phyloP scores from a whole-genome alignment of 306 rosid genomes.

The Fragaria nilgerrensis region DNA sequence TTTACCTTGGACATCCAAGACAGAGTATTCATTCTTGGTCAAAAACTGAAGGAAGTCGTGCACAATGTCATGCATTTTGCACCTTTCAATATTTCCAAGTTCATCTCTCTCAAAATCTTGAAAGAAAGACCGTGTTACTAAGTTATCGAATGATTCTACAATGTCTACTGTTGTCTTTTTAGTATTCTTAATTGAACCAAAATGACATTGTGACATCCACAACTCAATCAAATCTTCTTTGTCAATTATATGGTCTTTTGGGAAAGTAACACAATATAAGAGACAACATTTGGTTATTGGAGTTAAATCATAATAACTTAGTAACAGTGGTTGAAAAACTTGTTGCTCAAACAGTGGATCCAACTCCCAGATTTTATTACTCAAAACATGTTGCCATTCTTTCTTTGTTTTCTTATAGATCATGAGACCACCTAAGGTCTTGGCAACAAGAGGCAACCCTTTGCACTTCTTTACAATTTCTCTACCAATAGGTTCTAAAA shows the following conservation, averaged over 20 bases:
- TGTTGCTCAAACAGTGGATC: background rate
- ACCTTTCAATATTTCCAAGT: background rate
- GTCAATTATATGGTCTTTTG: background rate
- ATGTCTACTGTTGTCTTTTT: background rate
- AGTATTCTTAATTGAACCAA: background rate
- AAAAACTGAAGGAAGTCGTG: background rate
- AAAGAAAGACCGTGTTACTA: background rate
- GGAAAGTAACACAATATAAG: background rate
- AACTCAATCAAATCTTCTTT: background rate
- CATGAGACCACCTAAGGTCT: slow-evolving; percentile 3
- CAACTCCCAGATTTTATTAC: background rate
- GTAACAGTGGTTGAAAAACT: background rate
- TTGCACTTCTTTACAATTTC: slow-evolving; percentile 16
- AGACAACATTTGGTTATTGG: background rate
- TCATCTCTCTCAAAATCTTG: background rate
- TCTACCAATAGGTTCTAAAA: background rate
- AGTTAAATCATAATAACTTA: background rate
- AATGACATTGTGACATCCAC: background rate
- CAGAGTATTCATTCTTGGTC: background rate
- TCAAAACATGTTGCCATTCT: background rate
- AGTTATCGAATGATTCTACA: background rate
- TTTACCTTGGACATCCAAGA: background rate
- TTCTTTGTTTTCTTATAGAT: background rate
- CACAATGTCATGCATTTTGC: background rate
- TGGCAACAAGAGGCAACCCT: slow-evolving; percentile 25